Base-by-base conservation (phyloP, 331 rosid genomes). In the Quercus tomentella region DNA sequence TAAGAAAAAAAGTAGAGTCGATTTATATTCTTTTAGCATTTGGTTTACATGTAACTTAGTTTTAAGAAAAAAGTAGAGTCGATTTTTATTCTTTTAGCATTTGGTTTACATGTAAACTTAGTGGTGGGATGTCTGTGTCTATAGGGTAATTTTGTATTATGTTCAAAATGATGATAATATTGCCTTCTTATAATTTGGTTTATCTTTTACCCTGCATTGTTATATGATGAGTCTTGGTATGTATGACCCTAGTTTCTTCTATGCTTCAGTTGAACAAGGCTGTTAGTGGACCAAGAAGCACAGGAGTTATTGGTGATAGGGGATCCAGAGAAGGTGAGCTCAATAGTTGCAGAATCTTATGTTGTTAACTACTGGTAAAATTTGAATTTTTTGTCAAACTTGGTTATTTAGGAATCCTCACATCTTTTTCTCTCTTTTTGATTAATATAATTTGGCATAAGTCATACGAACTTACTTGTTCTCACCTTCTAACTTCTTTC, bases 311-410 rank as follows among this genome's bases (percentile, higher is more conserved):
- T 81, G 97, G 97, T 77, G 97, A 89, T n/a, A 80, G 86, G 26
- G 89, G 88, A 85, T 89, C 94, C 61, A 85, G 95, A 91, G 97
- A 94, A 80, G 93, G 98, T 94, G 78, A 91, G 97, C 88, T 49
- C 57, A 72, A 49, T 52, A 63, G 63, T 22, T 81, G 45, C 45
- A 62, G 37, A 76, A 54, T 23, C 30, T 60, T 60, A 60, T 60
- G 66, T 58, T 60, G 33, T 60, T 22, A 9, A 22, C 3, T 14
- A 9, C 17, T 60, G 30, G 8, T 60, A 60, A 60, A 22, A 60
- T 23, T 22, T 60, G 16, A 23, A 60, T 28, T 22, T 60, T 22
- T 60, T 16, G 20, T 67, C 52, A 35, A 67, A 18, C 18, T 31
- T 65, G 71, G 14, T 30, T 30, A 30, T 31, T 65, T 31, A 3